phyloP scores from a whole-genome alignment of 768 basidiomycete genomes.

The Suillus subalutaceus region DNA sequence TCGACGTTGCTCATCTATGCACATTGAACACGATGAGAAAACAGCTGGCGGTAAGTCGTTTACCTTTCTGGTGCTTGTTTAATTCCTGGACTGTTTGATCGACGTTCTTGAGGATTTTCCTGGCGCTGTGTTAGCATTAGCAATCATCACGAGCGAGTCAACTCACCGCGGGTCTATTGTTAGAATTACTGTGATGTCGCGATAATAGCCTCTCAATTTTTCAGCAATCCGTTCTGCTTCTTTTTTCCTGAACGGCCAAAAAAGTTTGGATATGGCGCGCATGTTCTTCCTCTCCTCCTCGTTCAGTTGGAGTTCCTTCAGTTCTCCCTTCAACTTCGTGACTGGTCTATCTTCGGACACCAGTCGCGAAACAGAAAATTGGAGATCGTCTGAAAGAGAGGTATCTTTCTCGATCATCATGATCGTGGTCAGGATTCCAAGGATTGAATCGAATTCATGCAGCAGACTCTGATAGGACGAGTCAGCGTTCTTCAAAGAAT shows the following conservation, averaged over 20 bases:
- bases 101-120: background rate
- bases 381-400: background rate
- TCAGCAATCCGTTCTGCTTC: background rate
- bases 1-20: too few species aligned
- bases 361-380: background rate
- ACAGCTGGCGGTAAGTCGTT: background rate
- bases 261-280: background rate
- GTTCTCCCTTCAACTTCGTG: background rate
- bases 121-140: background rate
- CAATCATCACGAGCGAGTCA: background rate
- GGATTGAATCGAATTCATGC: background rate
- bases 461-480: background rate
- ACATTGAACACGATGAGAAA: too few species aligned
- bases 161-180: background rate
- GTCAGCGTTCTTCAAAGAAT: background rate
- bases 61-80: background rate
- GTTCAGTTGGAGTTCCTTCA: background rate
- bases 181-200: background rate
- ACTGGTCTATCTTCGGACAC: background rate
- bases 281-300: background rate
- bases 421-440: background rate
- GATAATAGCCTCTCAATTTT: background rate
- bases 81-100: background rate
- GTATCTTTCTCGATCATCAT: background rate
- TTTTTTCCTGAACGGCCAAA: conserved; percentile 12